These are phyloP conservation scores for Aspergillus costaricaensis DNA, from an alignment of 2,329 filamentous ascomycete genomes.

Conservation along the genomic window DNA sequence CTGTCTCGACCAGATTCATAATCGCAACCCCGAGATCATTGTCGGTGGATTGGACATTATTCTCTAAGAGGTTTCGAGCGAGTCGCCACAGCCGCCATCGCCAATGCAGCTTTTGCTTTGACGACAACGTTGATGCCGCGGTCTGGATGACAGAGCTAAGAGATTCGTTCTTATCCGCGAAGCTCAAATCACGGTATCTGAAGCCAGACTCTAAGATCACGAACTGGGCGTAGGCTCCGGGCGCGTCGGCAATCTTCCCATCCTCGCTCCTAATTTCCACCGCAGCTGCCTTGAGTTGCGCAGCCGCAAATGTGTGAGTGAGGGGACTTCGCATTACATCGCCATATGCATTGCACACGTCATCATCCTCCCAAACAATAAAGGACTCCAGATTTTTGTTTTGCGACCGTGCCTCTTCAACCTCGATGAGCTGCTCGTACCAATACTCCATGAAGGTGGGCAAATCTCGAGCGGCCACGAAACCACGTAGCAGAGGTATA, in stretches of 20 bases:
- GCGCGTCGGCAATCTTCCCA: slow-evolving; percentile 28
- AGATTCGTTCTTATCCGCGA: slow-evolving; percentile 26
- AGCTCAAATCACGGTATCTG: slow-evolving; percentile 27
- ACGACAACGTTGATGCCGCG: slow-evolving; percentile 32
- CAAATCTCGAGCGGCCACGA: slow-evolving; percentile 44
- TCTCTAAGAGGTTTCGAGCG: slow-evolving; percentile 35
- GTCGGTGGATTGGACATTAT: slow-evolving; percentile 27
- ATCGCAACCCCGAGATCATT: slow-evolving; percentile 23
- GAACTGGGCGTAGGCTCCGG: slow-evolving; percentile 38
- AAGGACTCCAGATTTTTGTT: slow-evolving; percentile 27
- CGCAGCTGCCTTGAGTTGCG: slow-evolving; percentile 35
- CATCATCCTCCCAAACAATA: slow-evolving; percentile 50
- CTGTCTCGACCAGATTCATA: slow-evolving; percentile 29
- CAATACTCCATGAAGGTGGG: slow-evolving; percentile 43
- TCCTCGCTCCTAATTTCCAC: slow-evolving; percentile 29
- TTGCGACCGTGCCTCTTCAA: slow-evolving; percentile 37
- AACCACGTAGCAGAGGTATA: slow-evolving; percentile 44
- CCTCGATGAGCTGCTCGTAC: slow-evolving; percentile 40
- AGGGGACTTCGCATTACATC: slow-evolving; percentile 36
- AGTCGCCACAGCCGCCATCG: slow-evolving; percentile 46
- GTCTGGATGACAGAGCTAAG: slow-evolving; percentile 31
- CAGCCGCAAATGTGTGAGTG: slow-evolving; percentile 29
- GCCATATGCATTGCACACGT: slow-evolving; percentile 41
- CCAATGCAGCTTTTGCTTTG: slow-evolving; percentile 37
- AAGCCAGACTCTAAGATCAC: slow-evolving; percentile 41